These are phyloP conservation scores for Pezicula radicicola DNA, from an alignment of 2,329 filamentous ascomycete species.

Conservation along the genomic window DNA sequence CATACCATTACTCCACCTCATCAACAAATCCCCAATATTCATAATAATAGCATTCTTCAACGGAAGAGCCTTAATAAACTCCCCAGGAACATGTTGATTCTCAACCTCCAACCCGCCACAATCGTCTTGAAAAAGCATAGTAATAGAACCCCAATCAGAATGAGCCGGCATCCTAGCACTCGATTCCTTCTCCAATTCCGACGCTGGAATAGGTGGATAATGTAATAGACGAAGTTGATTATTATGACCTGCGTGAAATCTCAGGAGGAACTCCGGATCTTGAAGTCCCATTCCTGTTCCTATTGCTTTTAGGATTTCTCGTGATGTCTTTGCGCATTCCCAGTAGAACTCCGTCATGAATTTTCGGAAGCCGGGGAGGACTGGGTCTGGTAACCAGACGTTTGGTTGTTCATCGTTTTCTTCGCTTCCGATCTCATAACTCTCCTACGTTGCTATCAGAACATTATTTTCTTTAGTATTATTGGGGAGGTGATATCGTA, in stretches of 20 bases:
- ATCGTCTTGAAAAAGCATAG: conserved; percentile 51
- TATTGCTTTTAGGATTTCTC: conserved; percentile 42
- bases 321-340: conserved; percentile 39
- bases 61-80: conserved; percentile 37
- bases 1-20: conserved; percentile 47
- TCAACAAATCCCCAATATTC: conserved; percentile 47
- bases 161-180: conserved; percentile 47
- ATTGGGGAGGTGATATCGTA: conserved; percentile 13
- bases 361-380: conserved; percentile 41
- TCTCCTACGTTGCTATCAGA: conserved; percentile 37
- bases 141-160: conserved; percentile 48
- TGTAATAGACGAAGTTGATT: conserved; percentile 60
- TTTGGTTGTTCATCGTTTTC: conserved; percentile 42
- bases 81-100: conserved; percentile 33
- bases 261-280: conserved; percentile 40
- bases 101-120: conserved; percentile 48
- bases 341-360: conserved; percentile 49
- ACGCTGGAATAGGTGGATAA: conserved; percentile 48
- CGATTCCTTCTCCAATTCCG: conserved; percentile 35
- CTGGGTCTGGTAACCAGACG: conserved; percentile 43
- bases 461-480: conserved; percentile 3
- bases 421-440: conserved; percentile 49
- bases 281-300: conserved; percentile 44
- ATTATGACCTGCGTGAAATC: conserved; percentile 50
- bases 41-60: conserved; percentile 40